phyloP scores from a whole-genome alignment of 495 filamentous ascomycete genomes.

The Hypoxylon cercidicola region DNA sequence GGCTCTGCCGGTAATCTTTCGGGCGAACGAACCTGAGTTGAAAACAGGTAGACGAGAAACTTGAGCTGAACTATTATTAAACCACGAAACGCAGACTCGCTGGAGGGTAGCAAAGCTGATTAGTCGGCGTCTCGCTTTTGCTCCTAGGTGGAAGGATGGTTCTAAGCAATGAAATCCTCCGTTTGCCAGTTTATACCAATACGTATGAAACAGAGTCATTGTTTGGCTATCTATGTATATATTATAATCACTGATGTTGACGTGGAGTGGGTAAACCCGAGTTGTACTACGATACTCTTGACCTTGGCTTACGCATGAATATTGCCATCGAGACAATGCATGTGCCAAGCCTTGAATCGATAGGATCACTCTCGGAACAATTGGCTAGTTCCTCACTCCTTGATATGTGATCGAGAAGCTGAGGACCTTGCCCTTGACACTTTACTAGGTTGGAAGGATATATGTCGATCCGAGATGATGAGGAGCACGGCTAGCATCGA shows the following conservation, averaged over 20 bases:
- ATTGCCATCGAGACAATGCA: conserved; percentile 9
- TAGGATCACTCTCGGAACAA: conserved; percentile 2
- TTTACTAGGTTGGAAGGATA: conserved; percentile 33
- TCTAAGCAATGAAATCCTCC: conserved; percentile 15
- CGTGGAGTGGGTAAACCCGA: background rate
- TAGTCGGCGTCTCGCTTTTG: conserved; percentile 33
- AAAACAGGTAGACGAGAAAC: conserved; percentile 29
- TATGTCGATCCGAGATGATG: conserved; percentile 45
- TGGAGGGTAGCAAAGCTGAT: conserved; percentile 23
- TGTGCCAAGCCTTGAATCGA: too few relatives aligned
- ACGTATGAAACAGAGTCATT: conserved; percentile 20
- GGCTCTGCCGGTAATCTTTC: conserved; percentile 23
- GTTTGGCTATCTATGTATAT: conserved; percentile 9
- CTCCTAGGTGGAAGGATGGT: conserved; percentile 9
- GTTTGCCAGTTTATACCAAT: background rate
- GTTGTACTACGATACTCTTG: background rate
- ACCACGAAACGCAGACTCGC: conserved; percentile 1
- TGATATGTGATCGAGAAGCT: conserved; percentile 4
- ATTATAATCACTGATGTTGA: background rate
- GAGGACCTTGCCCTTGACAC: conserved; percentile 4
- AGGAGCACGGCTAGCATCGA: conserved; percentile 22
- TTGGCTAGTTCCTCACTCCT: conserved; percentile 12
- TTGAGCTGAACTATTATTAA: conserved; percentile 7
- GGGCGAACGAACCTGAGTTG: conserved; percentile 37
- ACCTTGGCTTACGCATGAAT: conserved; percentile 13